Conservation (phyloP, 306 rosid species). For the Oemleria cerasiformis region DNA sequence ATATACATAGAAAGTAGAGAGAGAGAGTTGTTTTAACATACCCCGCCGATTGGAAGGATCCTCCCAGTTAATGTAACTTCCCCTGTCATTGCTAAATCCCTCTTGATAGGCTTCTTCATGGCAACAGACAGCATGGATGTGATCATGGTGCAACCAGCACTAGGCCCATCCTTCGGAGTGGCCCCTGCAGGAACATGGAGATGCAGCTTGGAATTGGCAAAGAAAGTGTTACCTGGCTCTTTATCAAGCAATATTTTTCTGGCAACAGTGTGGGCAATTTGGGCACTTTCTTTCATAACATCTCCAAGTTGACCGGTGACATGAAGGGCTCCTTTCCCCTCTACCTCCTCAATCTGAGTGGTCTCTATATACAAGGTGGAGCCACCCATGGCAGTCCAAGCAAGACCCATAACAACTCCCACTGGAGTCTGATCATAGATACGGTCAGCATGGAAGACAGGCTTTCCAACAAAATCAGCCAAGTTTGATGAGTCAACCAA, state of each 20-base stretch:
- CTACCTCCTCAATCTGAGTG: conserved; percentile 67
- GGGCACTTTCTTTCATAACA: conserved; percentile 99
- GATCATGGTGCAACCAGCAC: conserved; percentile 99
- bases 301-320: conserved; percentile 95
- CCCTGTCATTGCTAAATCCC: conserved; percentile 96
- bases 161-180: conserved; percentile 95
- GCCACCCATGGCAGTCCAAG: conserved; percentile 99
- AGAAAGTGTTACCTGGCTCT: conserved; percentile 63
- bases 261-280: conserved; percentile 86
- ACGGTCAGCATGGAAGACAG: conserved; percentile 95
- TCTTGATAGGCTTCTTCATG: conserved; percentile 82
- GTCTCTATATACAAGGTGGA: conserved; percentile 94
- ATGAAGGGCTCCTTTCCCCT: conserved; percentile 74
- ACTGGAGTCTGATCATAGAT: conserved; percentile 76
- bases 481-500: conserved; percentile 60
- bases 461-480: conserved; percentile 80
- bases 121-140: conserved; percentile 93
- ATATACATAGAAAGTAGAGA: neutral
- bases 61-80: conserved; percentile 93
- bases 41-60: conserved; percentile 99
- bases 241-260: conserved; percentile 55
- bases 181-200: conserved; percentile 98
- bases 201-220: conserved; percentile 77
- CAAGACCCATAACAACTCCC: conserved; percentile 99
- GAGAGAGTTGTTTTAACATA: conserved; percentile 38